Base-by-base conservation (phyloP, 495 filamentous ascomycete species). In the Diplogelasinospora grovesii region DNA sequence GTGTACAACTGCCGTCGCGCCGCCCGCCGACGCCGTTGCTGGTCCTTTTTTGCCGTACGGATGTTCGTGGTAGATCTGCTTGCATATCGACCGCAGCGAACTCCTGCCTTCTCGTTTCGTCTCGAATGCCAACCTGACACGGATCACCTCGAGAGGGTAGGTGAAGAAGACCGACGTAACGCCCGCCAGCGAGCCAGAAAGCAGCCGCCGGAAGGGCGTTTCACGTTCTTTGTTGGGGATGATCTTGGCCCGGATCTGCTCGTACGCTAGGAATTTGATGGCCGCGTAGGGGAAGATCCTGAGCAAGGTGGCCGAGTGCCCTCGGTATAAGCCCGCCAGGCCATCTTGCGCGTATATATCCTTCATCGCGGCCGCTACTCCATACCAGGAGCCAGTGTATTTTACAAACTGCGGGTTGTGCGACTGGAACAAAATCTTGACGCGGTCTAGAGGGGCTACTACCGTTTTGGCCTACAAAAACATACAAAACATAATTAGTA, bases 341-440 rank as follows among this genome's bases (percentile, higher is more conserved):
- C 92, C 92, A 42, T 92, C 84, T 31, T 72, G 61, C 6, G 60
- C 66, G 38, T 89, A 87, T 52, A 98, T 97, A 45, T 88, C 86
- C 41, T 74, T 74, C 49, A 97, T 81, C 7, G 92, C 90, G 22
- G 69, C 64, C 3, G 74, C 70, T 8, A 92, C 75, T 21, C 92
- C 92, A 45, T 72, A 71, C 86, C 89, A 96, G 24, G 79, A 85
- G 27, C 89, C 85, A 0, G 83, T 78, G 59, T 97, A 97, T 64
- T 92, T 94, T 21, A 81, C 71, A 59, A 94, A 98, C 50, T 93
- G 83, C 4, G 92, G 92, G 56, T 89, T 95, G 42, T 84, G 85
- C 37, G 92, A 82, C 65, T 98, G 92, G 69, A 98, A 97, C 36
- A 98, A 83, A 58, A 98, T 98, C 62, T 98, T 98, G 56, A 98